These are phyloP conservation scores for Aspergillus persii DNA, from an alignment of 2,329 filamentous ascomycete species.

Conservation along the genomic window DNA sequence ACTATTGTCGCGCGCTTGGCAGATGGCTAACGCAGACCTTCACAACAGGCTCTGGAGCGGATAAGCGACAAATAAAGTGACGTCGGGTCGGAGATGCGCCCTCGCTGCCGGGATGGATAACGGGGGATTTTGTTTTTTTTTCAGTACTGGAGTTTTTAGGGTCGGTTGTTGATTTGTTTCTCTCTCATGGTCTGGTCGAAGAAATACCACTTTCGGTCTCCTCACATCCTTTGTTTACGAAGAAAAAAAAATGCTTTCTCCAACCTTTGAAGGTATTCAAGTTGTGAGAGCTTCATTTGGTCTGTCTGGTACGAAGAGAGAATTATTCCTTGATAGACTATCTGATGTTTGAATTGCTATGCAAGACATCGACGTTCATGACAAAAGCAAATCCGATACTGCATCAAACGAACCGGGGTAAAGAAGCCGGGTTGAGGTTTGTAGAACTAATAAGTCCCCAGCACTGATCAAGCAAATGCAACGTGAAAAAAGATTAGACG, in stretches of 20 bases:
- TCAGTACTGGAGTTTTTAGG: conserved; percentile 35
- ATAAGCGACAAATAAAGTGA: conserved; percentile 41
- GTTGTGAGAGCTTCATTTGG: background rate
- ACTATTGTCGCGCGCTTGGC: background rate
- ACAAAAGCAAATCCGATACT: conserved; percentile 5
- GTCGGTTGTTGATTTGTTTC: conserved; percentile 27
- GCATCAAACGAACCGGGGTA: conserved; percentile 6
- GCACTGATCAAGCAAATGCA: background rate
- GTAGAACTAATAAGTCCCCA: background rate
- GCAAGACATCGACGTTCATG: conserved; percentile 15
- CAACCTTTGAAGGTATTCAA: background rate
- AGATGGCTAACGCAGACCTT: conserved; percentile 7
- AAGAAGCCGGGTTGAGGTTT: background rate
- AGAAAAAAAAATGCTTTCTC: conserved; percentile 7
- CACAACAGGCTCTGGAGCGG: conserved; percentile 39
- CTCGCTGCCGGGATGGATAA: background rate
- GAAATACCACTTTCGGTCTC: conserved; percentile 17
- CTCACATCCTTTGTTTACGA: conserved; percentile 14
- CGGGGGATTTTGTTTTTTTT: conserved; percentile 25
- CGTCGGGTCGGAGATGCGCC: conserved; percentile 10
- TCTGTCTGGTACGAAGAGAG: conserved; percentile 1
- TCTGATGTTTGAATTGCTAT: conserved; percentile 9
- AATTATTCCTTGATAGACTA: background rate
- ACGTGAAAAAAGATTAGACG: background rate
- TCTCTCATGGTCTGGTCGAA: conserved; percentile 30